Evolutionary conservation across 2,329 filamentous ascomycete species (phyloP).

Genomic region (Trichophyton mentagrophytes): DNA sequence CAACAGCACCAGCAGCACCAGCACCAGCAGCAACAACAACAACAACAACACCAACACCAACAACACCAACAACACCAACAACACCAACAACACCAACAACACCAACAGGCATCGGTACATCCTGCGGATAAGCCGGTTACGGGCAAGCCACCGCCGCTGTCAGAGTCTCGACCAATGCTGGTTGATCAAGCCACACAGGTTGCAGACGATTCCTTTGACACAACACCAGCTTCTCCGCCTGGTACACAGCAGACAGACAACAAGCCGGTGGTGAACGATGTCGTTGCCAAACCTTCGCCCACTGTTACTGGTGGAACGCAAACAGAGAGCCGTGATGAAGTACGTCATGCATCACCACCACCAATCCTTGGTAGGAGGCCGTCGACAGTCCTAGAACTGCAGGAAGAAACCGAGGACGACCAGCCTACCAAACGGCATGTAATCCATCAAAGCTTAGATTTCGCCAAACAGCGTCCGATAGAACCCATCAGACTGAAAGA

Average conservation of each 20-base stretch:
- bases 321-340: neutral
- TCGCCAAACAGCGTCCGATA: neutral
- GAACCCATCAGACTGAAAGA: neutral
- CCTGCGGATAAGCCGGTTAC: neutral
- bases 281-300: neutral
- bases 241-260: neutral
- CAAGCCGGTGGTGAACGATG: neutral
- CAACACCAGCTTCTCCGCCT: neutral
- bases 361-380: neutral
- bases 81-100: too few relatives aligned
- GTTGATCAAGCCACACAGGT: neutral
- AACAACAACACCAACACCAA: too few relatives aligned
- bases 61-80: too few relatives aligned
- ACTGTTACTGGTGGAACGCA: neutral
- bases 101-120: neutral
- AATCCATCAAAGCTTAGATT: neutral
- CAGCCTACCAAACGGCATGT: neutral
- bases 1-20: neutral
- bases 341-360: neutral
- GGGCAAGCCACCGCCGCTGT: neutral
- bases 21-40: too few relatives aligned
- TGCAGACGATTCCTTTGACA: neutral
- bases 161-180: neutral
- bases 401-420: neutral
- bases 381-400: neutral